A percentile compares a stretch with the other conserved stretches of the same genome.
Evolutionary conservation across 202 grass and related monocot species (phyloP).

Genomic region (Panicum virgatum): DNA sequence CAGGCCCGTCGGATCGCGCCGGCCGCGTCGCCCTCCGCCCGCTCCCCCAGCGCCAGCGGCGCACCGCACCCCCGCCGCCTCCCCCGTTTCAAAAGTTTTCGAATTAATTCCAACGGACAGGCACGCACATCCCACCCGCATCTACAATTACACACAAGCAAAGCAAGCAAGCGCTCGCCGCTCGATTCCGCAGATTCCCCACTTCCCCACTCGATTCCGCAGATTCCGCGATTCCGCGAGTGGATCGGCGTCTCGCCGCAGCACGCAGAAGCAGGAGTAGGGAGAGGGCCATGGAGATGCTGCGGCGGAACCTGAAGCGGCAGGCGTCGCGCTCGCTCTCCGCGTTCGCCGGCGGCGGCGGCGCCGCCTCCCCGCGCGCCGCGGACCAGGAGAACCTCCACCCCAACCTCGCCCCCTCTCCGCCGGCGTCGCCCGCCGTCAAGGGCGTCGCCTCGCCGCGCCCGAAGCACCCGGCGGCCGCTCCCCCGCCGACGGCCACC

Average conservation of each 20-base stretch:
- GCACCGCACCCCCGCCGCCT: slow-evolving; percentile 14
- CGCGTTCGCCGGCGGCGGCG: slow-evolving; percentile 30
- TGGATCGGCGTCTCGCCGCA: not conserved
- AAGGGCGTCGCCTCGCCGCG: slow-evolving; percentile 27
- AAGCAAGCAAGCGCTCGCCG: not conserved
- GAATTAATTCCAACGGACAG: slow-evolving; percentile 46
- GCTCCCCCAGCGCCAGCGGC: not conserved
- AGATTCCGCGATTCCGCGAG: not conserved
- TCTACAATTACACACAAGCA: not conserved
- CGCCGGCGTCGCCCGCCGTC: slow-evolving; percentile 31
- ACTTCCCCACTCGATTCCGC: not conserved
- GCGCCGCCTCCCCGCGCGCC: slow-evolving; percentile 26
- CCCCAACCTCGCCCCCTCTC: slow-evolving; percentile 36
- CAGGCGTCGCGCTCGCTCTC: slow-evolving; percentile 50
- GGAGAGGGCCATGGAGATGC: slow-evolving; percentile 49
- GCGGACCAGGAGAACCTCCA: slow-evolving; percentile 55
- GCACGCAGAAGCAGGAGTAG: not conserved
- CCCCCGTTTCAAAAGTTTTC: slow-evolving; percentile 42
- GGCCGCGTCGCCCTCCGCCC: not conserved
- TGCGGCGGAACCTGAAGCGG: slow-evolving; percentile 53
- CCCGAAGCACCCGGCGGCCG: slow-evolving; percentile 22
- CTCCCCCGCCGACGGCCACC: not conserved
- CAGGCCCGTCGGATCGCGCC: not conserved
- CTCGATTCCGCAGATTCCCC: too few relatives aligned
- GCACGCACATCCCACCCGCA: not conserved